These are phyloP conservation scores for Nannochloris sp. DNA, from an alignment of 139 green algal species.

Conservation along the genomic window DNA sequence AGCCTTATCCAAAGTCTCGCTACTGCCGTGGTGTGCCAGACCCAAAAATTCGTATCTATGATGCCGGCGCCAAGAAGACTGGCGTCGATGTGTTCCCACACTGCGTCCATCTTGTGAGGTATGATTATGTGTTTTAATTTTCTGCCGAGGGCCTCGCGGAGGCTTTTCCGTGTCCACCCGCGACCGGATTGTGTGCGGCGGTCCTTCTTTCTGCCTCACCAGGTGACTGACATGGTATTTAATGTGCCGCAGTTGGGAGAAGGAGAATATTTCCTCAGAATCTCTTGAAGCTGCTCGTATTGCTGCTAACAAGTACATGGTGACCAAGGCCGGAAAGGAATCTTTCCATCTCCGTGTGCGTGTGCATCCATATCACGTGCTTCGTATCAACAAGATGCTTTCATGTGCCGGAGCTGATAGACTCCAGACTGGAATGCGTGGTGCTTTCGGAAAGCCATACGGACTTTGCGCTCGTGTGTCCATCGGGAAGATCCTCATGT, in stretches of 20 bases:
- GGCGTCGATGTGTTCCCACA: constrained; percentile 88
- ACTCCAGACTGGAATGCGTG: constrained; percentile 96
- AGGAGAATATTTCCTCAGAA: constrained; percentile 81
- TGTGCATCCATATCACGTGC: constrained; percentile 98
- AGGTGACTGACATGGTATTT: constrained; percentile 2
- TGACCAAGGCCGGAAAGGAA: constrained; percentile 95
- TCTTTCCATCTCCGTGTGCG: constrained; percentile 96
- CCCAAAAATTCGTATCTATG: constrained; percentile 99
- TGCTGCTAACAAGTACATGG: constrained; percentile 99
- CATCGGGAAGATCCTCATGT: constrained; percentile 98
- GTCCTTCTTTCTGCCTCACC: no score
- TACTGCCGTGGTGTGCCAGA: constrained; percentile 98
- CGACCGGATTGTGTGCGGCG: not conserved
- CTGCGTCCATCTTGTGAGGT: constrained; percentile 94
- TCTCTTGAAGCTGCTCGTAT: constrained; percentile 95
- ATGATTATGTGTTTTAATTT: not conserved
- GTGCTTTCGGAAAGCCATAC: constrained; percentile 95
- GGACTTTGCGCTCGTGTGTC: constrained; percentile 81
- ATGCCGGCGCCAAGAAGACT: constrained; percentile 91
- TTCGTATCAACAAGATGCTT: constrained; percentile 99
- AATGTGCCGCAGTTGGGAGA: constrained; percentile 67
- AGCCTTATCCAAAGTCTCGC: constrained; percentile 98
- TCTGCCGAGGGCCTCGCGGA: not conserved
- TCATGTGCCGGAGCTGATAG: constrained; percentile 97
- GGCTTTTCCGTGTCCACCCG: not conserved